A percentile compares a stretch with the other conserved stretches of the same genome.
phyloP scores from a whole-genome alignment of 352 stramenopile species.

The Pelagophyceae sp. region DNA sequence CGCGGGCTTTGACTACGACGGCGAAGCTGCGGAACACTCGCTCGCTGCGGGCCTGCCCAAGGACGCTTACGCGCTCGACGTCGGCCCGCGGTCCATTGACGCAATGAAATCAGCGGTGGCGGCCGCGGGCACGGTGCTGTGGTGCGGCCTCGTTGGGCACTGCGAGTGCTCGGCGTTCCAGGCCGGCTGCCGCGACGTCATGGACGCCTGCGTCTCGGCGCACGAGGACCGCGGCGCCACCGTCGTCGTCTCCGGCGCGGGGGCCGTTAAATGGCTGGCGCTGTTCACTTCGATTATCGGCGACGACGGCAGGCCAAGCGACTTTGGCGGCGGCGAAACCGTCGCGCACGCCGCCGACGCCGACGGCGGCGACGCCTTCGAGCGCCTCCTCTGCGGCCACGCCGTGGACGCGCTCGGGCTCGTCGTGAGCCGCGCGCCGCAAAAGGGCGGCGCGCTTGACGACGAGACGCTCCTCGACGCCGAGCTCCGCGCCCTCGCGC shows the following conservation, averaged over 20 bases:
- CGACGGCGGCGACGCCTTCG: neutral
- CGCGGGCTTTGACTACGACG: constrained; percentile 13
- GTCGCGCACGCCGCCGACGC: constrained; percentile 3
- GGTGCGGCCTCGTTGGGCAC: neutral
- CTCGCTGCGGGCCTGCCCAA: neutral
- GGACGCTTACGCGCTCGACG: constrained; percentile 1
- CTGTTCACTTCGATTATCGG: neutral
- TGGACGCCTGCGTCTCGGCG: constrained; percentile 1
- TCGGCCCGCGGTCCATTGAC: neutral
- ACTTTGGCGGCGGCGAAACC: neutral
- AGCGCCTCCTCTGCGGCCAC: neutral
- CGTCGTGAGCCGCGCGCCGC: neutral
- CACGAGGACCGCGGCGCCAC: neutral
- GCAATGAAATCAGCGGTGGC: neutral
- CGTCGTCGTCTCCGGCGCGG: neutral
- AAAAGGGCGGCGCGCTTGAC: too few relatives aligned
- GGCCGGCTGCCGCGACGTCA: neutral
- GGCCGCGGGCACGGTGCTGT: neutral
- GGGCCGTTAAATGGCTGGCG: neutral
- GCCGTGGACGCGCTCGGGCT: neutral
- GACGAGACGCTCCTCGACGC: too few relatives aligned
- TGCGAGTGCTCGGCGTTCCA: constrained; percentile 17
- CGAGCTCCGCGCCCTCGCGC: too few relatives aligned
- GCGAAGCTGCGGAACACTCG: neutral
- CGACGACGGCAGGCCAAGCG: neutral